Percentiles rank a stretch among this genome's conserved stretches.
These are phyloP conservation scores for Fusarium piperis DNA, from an alignment of 2,329 filamentous ascomycete species.

Conservation along the genomic window DNA sequence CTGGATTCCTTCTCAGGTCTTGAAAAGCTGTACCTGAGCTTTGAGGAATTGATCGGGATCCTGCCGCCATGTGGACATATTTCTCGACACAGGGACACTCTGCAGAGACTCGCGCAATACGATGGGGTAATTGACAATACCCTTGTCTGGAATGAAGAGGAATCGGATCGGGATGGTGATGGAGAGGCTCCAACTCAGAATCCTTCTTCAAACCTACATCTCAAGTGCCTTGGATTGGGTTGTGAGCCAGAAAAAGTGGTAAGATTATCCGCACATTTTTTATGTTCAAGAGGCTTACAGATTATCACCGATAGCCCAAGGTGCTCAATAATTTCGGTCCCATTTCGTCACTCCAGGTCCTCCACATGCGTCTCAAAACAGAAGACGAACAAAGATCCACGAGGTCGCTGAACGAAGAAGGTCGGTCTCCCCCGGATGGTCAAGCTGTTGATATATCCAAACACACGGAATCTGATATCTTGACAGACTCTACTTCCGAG, in stretches of 20 bases:
- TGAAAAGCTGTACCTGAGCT: neutral
- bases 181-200: neutral
- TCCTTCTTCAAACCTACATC: neutral
- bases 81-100: neutral
- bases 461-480: neutral
- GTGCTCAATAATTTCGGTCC: neutral
- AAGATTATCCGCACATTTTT: neutral
- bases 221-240: slow-evolving; percentile 8
- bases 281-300: neutral
- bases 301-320: neutral
- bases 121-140: neutral
- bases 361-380: neutral
- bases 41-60: neutral
- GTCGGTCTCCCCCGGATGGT: neutral
- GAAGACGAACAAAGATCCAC: neutral
- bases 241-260: neutral
- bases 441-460: neutral
- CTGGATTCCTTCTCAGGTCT: neutral
- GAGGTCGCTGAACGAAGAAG: neutral
- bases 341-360: neutral
- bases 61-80: neutral
- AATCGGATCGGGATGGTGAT: neutral
- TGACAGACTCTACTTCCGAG: too few species aligned
- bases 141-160: neutral
- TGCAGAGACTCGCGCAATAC: slow-evolving; percentile 2